A percentile compares a stretch with the other conserved stretches of the same genome.
Conservation (phyloP, 2,329 filamentous ascomycete species). For the Phialophora verrucosa region DNA sequence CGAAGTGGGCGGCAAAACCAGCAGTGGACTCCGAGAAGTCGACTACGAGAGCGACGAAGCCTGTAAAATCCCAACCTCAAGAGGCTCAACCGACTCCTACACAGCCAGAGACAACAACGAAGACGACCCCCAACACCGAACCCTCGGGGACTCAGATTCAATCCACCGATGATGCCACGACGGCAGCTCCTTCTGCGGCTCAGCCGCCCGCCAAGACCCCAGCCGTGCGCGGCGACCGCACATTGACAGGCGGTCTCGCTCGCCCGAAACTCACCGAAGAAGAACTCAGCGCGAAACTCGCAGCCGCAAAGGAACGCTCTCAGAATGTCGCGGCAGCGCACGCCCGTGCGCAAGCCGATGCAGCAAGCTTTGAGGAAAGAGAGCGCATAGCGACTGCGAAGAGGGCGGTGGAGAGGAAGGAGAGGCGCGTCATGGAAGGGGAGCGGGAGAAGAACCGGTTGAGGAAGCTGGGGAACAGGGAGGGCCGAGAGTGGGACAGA, state of each 20-base stretch:
- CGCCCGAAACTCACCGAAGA: conserved; percentile 69
- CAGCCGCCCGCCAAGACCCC: conserved; percentile 40
- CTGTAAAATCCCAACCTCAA: not conserved
- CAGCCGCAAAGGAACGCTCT: conserved; percentile 66
- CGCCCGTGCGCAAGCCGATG: conserved; percentile 70
- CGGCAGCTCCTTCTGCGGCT: conserved; percentile 12
- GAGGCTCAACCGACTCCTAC: conserved; percentile 2
- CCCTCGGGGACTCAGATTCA: not conserved
- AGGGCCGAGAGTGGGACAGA: conserved; percentile 67
- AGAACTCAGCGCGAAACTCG: conserved; percentile 66
- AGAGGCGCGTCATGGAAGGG: conserved; percentile 65
- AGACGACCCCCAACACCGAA: not conserved
- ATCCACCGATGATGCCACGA: not conserved
- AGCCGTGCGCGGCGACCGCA: conserved; percentile 61
- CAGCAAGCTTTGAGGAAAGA: conserved; percentile 67
- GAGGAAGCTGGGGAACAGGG: conserved; percentile 64
- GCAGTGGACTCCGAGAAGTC: conserved; percentile 15
- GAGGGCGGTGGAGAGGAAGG: conserved; percentile 55
- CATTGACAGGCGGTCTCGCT: conserved; percentile 58
- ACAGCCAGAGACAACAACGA: conserved; percentile 33
- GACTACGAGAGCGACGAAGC: not conserved
- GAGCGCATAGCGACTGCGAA: conserved; percentile 64
- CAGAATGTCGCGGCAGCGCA: conserved; percentile 65
- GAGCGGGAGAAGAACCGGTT: conserved; percentile 66
- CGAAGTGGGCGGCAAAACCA: conserved; percentile 34